Evolutionary conservation across 371 early-diverging fungal species (phyloP).

Genomic region (Blakeslea trispora): DNA sequence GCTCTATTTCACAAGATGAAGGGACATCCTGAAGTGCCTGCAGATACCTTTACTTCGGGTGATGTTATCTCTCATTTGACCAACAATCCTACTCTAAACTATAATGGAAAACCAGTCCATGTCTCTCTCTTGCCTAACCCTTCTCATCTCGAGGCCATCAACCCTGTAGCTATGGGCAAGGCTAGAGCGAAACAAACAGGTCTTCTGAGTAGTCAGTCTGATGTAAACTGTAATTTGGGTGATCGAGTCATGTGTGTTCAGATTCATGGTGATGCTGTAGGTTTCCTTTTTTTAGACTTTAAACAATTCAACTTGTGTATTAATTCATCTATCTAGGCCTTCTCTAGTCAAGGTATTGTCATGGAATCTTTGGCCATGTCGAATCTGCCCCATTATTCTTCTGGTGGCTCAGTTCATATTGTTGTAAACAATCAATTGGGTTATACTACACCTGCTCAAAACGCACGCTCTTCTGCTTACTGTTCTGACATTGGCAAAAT

Average conservation of each 20-base stretch:
- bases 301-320: no score
- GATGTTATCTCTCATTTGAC: constrained; percentile 91
- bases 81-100: constrained; percentile 74
- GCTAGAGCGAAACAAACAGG: constrained; percentile 90
- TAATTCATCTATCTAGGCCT: no score
- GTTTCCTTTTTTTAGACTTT: no score
- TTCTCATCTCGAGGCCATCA: constrained; percentile 87
- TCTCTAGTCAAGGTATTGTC: constrained; percentile 89
- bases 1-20: constrained; percentile 91
- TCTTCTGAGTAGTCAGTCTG: constrained; percentile 55
- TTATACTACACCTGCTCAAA: constrained; percentile 92
- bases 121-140: constrained; percentile 93
- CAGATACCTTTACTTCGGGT: constrained; percentile 74
- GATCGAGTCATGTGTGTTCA: constrained; percentile 91
- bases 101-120: constrained; percentile 64
- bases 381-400: constrained; percentile 89
- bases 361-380: constrained; percentile 93
- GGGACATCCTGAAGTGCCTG: constrained; percentile 87
- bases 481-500: constrained; percentile 94
- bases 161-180: constrained; percentile 95
- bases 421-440: constrained; percentile 98
- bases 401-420: constrained; percentile 93
- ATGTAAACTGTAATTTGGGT: constrained; percentile 75
- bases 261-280: constrained; percentile 92
- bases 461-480: constrained; percentile 89